Base-by-base conservation (phyloP, 2,329 filamentous ascomycete genomes). In the Phoma herbarum region DNA sequence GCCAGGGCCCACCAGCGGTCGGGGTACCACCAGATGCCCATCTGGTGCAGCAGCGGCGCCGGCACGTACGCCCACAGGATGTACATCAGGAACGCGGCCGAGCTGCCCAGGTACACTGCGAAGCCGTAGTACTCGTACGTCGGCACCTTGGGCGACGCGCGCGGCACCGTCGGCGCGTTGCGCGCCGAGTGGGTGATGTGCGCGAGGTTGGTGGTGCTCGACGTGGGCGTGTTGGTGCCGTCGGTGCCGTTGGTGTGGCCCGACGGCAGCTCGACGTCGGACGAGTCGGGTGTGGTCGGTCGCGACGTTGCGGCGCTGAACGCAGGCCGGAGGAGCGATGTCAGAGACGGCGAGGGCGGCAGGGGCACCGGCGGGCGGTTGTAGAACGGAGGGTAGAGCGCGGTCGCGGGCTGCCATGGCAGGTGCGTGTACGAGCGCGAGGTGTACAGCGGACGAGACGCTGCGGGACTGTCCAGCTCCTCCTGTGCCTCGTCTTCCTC, bases 121-220 rank as follows among this genome's bases (percentile, higher is more conserved):
- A 99, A 99, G 75, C 95, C 95, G 77, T 98, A 98, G 85, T 98
- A 99, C 76, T 99, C 95, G 81, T 99, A 98, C 0, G 95, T 99
- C n/a, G 95, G 95, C 2, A 99, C 93, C 75, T 95, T 93, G 1
- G 95, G 95, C 52, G 90, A 90, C 1, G 93, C 93, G 55, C 92
- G 90, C 6, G 93, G 92, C 18, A 97, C 87, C 2, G 85, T 89
- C 61, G 82, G 85, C 61, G 81, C 85, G 68, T 81, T 83, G 48
- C 80, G 82, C 54, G 84, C 87, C 26, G 85, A 87, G 72, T 82
- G 83, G 4, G 83, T 84, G 60, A 86, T 83, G 25, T 83, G 83
- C 58, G 86, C 85, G 7, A 86, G 85, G 64, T 86, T 85, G 58
- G 85, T 85, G 55, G 85, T 84, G 62, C 84, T 86, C 5, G 72